Percentiles rank a stretch among this genome's conserved stretches.
These are phyloP conservation scores for Polyporus tsugae DNA, from an alignment of 1,284 basidiomycete species.

Conservation along the genomic window DNA sequence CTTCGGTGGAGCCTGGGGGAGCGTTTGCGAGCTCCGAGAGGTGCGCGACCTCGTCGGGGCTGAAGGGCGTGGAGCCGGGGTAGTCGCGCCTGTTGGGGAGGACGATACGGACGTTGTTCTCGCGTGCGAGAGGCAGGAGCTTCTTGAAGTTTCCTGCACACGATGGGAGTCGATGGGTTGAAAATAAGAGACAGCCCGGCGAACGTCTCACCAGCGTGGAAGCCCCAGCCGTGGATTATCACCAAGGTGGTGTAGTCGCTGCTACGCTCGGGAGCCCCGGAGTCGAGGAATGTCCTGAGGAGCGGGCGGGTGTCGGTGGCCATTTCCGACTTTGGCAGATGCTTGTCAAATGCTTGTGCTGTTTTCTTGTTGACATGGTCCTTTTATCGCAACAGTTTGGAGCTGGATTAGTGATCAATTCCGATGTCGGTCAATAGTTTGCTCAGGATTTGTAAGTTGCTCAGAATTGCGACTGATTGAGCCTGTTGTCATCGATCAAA, in stretches of 20 bases:
- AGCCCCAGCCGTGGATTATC: conserved; percentile 13
- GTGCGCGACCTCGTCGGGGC: conserved; percentile 34
- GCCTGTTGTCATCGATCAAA: not conserved
- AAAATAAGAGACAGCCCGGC: not conserved
- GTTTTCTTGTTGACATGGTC: too few relatives aligned
- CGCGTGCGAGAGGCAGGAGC: conserved; percentile 19
- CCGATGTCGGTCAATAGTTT: too few relatives aligned
- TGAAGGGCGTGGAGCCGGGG: conserved; percentile 20
- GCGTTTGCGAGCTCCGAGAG: conserved; percentile 19
- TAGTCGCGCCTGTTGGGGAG: conserved; percentile 29
- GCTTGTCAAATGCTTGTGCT: too few relatives aligned
- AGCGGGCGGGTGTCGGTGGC: not conserved
- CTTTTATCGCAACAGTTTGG: too few relatives aligned
- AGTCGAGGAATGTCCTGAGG: conserved; percentile 1
- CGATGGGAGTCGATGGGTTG: too few relatives aligned
- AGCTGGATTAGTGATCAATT: too few relatives aligned
- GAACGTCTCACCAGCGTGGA: not conserved
- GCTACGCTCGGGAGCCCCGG: conserved; percentile 2
- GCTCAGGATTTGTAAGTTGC: too few relatives aligned
- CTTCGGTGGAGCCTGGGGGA: conserved; percentile 2
- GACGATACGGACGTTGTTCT: conserved; percentile 21
- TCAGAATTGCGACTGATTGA: not conserved
- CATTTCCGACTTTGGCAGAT: too few relatives aligned
- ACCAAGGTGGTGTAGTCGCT: conserved; percentile 21
- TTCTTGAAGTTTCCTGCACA: conserved; percentile 22